phyloP scores from a whole-genome alignment of 306 rosid species.

The Vicia faba region DNA sequence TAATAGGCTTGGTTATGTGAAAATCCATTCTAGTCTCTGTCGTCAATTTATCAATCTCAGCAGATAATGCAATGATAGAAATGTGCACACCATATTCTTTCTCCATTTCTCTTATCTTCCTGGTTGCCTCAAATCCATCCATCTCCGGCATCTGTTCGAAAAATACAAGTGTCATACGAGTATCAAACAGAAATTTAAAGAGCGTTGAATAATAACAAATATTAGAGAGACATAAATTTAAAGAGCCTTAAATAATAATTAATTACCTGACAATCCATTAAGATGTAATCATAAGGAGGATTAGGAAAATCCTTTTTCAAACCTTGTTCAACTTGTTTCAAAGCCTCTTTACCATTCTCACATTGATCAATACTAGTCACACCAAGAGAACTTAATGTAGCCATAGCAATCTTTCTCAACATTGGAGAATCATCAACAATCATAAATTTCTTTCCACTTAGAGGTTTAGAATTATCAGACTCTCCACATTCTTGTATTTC shows the following conservation, averaged over 20 bases:
- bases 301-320: constrained; percentile 27
- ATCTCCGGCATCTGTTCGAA: constrained; percentile 62
- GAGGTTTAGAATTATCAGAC: constrained; percentile 31
- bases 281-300: constrained; percentile 66
- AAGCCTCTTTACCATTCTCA: constrained; percentile 63
- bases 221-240: no score
- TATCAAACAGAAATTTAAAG: no score
- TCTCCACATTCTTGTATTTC: constrained; percentile 41
- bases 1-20: constrained; percentile 61
- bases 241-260: neutral
- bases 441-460: constrained; percentile 63
- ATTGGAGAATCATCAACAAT: constrained; percentile 55
- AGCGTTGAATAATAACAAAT: neutral
- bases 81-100: constrained; percentile 45
- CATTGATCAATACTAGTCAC: constrained; percentile 50
- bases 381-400: constrained; percentile 47
- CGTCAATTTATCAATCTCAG: constrained; percentile 42
- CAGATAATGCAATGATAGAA: constrained; percentile 78
- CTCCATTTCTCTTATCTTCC: constrained; percentile 59
- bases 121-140: constrained; percentile 69
- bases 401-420: constrained; percentile 40
- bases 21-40: constrained; percentile 65
- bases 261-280: constrained; percentile 83
- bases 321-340: constrained; percentile 45
- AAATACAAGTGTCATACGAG: no score